Evolutionary conservation across 2,329 filamentous ascomycete species (phyloP).

Genomic region (Emergomyces orientalis): DNA sequence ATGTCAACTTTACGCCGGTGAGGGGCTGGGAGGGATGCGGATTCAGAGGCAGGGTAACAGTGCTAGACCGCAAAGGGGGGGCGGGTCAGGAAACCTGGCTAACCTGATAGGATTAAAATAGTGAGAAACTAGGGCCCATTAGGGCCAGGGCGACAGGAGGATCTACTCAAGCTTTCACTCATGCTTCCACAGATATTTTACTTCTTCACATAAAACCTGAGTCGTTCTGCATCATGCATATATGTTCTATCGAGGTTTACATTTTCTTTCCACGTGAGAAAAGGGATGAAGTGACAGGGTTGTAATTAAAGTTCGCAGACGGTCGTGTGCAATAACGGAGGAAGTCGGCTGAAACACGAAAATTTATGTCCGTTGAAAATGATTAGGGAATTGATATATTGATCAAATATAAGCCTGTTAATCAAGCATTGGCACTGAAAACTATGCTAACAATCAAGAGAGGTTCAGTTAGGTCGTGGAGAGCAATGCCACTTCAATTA

Average conservation of each 20-base stretch:
- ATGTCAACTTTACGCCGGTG: not conserved
- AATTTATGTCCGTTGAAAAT: not conserved
- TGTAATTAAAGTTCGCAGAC: not conserved
- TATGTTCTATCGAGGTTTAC: not conserved
- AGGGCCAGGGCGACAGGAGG: no score
- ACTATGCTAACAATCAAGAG: not conserved
- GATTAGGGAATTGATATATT: not conserved
- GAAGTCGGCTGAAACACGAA: not conserved
- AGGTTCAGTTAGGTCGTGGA: not conserved
- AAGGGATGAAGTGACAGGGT: not conserved
- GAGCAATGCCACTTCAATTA: not conserved
- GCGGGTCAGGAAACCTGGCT: not conserved
- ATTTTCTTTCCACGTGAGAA: not conserved
- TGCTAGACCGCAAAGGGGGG: not conserved
- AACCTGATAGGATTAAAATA: no score
- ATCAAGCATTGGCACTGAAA: not conserved
- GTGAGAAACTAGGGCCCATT: not conserved
- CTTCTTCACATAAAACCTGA: no score
- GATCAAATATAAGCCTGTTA: not conserved
- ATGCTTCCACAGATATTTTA: not conserved
- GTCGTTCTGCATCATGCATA: no score
- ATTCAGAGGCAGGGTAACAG: not conserved
- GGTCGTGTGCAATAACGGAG: not conserved
- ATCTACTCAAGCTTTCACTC: no score
- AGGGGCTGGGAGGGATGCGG: not conserved